Evolutionary conservation across 768 basidiomycete species (phyloP).

Genomic region (Porpolomopsis calyptriformis): DNA sequence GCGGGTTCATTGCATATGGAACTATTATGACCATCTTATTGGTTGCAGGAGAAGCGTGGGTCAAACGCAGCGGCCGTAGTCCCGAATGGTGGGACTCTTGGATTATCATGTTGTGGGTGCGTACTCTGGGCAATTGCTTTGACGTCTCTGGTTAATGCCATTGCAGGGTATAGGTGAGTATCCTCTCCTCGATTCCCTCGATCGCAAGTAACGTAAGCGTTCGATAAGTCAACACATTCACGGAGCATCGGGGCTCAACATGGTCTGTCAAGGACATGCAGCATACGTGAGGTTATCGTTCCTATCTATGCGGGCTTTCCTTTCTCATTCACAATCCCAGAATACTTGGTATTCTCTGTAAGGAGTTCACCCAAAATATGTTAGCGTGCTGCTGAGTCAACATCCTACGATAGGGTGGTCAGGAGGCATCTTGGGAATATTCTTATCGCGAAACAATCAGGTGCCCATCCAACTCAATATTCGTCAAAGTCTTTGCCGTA

Average conservation of each 20-base stretch:
- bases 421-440: constrained; percentile 83
- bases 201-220: not conserved
- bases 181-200: not conserved
- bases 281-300: constrained; percentile 55
- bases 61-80: constrained; percentile 55
- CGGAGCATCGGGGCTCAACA: constrained; percentile 68
- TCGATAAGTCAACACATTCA: constrained; percentile 87
- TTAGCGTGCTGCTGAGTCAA: not conserved
- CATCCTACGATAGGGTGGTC: constrained; percentile 65
- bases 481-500: constrained; percentile 2
- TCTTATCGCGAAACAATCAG: constrained; percentile 68
- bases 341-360: constrained; percentile 65
- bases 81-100: constrained; percentile 85
- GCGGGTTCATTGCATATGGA: constrained; percentile 83
- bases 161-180: constrained; percentile 46
- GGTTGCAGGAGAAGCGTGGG: constrained; percentile 69
- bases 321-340: constrained; percentile 23
- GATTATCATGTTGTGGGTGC: constrained; percentile 48
- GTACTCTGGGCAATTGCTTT: constrained; percentile 8
- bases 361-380: constrained; percentile 11
- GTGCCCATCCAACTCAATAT: constrained; percentile 20
- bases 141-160: not conserved
- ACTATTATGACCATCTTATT: constrained; percentile 71
- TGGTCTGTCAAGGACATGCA: constrained; percentile 96
- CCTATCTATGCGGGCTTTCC: constrained; percentile 8